Evolutionary conservation across 768 basidiomycete species (phyloP), one percentile per base, ranked within the genome.

Genomic region (Tubosaeta sp.): DNA sequence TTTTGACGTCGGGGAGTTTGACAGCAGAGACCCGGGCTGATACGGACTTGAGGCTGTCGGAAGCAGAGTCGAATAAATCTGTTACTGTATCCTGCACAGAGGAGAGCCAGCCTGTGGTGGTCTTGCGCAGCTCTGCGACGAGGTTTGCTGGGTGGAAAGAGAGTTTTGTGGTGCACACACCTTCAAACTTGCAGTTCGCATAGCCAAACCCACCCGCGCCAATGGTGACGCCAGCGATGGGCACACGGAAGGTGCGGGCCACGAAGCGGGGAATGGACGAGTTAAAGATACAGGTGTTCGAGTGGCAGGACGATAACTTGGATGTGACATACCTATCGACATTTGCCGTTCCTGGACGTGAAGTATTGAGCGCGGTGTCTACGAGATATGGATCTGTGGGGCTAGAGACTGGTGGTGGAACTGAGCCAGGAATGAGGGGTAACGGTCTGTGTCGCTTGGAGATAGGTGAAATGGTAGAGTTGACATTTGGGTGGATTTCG

Each of bases 181-280:
- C 91, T 75, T 98, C 94, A 61, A 95, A 86, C 72, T 94, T 94
- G 75, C 94, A 95, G 67, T 95, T 94, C 19, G 93, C 94, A 70
- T 96, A 98, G 5, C 90, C 91, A 50, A 95, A 73, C 0, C 91
- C 86, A 10, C 94, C 94, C 0, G 88, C 94, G 4, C 94, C 94
- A 22, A 94, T 80, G 1, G 91, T 91, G 31, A 85, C 87, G 6
- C 88, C 92, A 16, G 91, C 93, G 52, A 92, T 78, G 24, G 94
- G 94, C 1, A 96, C 83, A 45, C 87, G 77, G 61, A 96, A 93
- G 0, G 93, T 93, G 40, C 91, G 79, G 0, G 86, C 83, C 40
- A 95, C 81, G 57, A 95, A 89, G 56, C 84, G 76, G n/a, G 94
- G 94, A 54, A 96, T 87, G 10, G 91, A 87, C 4, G 84, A 77